Base-by-base conservation (phyloP, 1,284 basidiomycete species). In the Ustilago loliicola region DNA sequence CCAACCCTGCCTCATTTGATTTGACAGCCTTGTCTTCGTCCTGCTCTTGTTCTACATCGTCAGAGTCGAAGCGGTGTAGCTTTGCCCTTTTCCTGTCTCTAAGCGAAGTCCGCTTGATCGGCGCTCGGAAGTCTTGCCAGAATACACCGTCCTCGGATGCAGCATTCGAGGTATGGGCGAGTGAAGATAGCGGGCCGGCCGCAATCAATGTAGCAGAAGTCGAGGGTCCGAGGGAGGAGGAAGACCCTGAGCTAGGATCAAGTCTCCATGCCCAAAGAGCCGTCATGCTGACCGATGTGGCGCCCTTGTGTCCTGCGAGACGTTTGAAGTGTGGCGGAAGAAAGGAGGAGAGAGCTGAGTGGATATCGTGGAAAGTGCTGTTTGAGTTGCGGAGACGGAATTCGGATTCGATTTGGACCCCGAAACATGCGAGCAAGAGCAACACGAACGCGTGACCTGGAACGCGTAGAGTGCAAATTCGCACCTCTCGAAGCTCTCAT, bases 261-360 rank as follows among this genome's bases (percentile, higher is more conserved):
- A 75, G 68, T 5, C 50, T 51, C 72, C 72, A 75, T 0, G 64
- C 25, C 72, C 72, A 75, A 9, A 66, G 66, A 6, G 59, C 47
- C 9, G 60, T 47, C 30, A 54, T 60, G 23, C 11, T 51, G 3
- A 27, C 25, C 19, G 23, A 45, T 30, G 40, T 17, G 27, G 27
- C 30, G 52, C 11, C 30, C 8, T 21, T 8, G 52, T 36, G 32
- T 10, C 9, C n/a, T 5, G 52, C 11, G 32, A 34, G n/a, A 36
- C n/a, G 15, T 30, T 36, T 27, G 48, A 55, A 10, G 38, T 27
- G 25, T 8, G 53, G 6, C 6, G 34, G 53, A 2, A 21, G 34
- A 54, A 17, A 2, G 19, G 52, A 32, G 15, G 13, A 36, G 21
- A 38, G 53, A 10, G 36, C 3, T 5, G 13, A 34, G 25, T 21